Base-by-base conservation (phyloP, 2,329 filamentous ascomycete genomes). In the Stemphylium lycopersici region DNA sequence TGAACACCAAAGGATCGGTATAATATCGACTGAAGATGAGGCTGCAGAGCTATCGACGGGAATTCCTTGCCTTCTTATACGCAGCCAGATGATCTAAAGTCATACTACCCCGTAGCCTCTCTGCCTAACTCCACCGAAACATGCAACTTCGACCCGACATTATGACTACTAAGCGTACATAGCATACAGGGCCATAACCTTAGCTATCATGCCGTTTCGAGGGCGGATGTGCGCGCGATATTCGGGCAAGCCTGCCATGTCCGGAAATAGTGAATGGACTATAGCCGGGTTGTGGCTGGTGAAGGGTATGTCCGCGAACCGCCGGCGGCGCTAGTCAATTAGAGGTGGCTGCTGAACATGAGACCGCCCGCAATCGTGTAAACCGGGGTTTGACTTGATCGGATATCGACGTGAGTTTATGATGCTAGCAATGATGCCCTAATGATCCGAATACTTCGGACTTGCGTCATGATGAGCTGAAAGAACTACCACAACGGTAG, bases 401-500 rank as follows among this genome's bases (percentile, higher is more conserved):
- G 20, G 38, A 24, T 34, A 13, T 18, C 26, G 38, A 26, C 24
- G n/a, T 24, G 8, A 15, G 11, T 20, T 15, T 11, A n/a, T 29
- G 6, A 34, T 49, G 31, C 32, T 42, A 20, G 40, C 40, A 33
- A 18, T 42, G 47, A 26, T 26, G 16, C 2, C 13, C 8, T 12
- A 42, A 12, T 42, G 20, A n/a, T 6, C n/a, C 3, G 2, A 4
- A 36, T 42, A 16, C 38, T 36, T 42, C 47, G 34, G 13, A 20
- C 20, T 42, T 49, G 31, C 47, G 34, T 49, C 47, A 37, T 36
- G 16, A 40, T 16, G n/a, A 18, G 10, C 42, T 26, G 7, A 45
- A 12, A 20, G 8, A 8, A 15, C 33, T 22, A 31, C 31, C 31
- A 22, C 13, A n/a, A 16, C 8, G 11, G 5, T 13, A 45, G 31